Conservation (phyloP, 2,329 filamentous ascomycete species). For the Aspergillus sp. region DNA sequence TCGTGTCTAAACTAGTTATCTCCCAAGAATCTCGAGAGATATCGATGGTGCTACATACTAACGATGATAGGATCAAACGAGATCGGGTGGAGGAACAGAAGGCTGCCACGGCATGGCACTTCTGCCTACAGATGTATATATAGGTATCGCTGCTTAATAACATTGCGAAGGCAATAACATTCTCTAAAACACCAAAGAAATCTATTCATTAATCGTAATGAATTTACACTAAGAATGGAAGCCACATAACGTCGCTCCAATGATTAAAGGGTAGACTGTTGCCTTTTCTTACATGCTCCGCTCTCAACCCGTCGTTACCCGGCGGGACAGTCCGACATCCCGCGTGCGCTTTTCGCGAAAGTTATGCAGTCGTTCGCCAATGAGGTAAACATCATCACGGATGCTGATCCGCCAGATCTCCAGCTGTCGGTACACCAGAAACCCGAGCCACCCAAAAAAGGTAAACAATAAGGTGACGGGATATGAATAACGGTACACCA, state of each 20-base stretch:
- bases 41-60: not conserved
- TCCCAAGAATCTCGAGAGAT: too few species aligned
- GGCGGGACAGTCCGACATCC: slow-evolving; percentile 37
- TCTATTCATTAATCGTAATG: not conserved
- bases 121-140: too few species aligned
- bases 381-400: slow-evolving; percentile 91
- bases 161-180: too few species aligned
- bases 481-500: slow-evolving; percentile 68
- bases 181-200: not conserved
- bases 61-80: too few species aligned
- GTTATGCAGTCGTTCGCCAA: slow-evolving; percentile 92
- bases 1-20: too few species aligned
- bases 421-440: slow-evolving; percentile 53
- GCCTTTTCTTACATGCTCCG: not conserved
- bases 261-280: too few species aligned
- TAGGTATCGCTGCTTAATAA: too few species aligned
- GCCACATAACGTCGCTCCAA: too few species aligned
- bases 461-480: slow-evolving; percentile 60
- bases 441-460: slow-evolving; percentile 46
- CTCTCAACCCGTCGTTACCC: slow-evolving; percentile 35
- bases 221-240: not conserved
- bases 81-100: too few species aligned
- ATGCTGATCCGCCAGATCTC: slow-evolving; percentile 76
- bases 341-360: slow-evolving; percentile 63
- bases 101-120: too few species aligned